Conservation (phyloP, 805 yeast genomes). For the Teunomyces aglyptinius region DNA sequence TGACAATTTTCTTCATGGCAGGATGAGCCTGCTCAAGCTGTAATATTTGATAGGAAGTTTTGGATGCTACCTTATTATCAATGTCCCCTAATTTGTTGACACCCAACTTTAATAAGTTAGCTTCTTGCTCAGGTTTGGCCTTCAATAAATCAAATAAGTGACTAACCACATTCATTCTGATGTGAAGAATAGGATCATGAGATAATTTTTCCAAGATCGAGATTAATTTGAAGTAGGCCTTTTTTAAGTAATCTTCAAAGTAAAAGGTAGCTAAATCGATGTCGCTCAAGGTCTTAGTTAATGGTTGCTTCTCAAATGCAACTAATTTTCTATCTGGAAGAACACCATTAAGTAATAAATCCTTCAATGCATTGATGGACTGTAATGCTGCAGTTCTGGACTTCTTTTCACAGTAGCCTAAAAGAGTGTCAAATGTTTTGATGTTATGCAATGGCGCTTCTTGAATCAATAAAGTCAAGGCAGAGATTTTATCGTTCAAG, state of each 20-base stretch:
- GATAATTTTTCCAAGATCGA: constrained; percentile 73
- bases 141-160: constrained; percentile 79
- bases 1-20: constrained; percentile 83
- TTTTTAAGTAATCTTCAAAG: constrained; percentile 87
- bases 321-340: constrained; percentile 82
- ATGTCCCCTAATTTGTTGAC: constrained; percentile 93
- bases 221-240: constrained; percentile 69
- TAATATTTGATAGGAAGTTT: constrained; percentile 76
- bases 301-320: constrained; percentile 72
- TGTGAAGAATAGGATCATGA: constrained; percentile 90
- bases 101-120: constrained; percentile 80
- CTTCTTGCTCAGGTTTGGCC: constrained; percentile 95
- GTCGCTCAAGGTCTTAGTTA: constrained; percentile 38
- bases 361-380: constrained; percentile 85
- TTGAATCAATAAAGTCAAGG: constrained; percentile 86
- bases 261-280: constrained; percentile 69
- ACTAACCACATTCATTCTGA: constrained; percentile 70
- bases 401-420: constrained; percentile 82
- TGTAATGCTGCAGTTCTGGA: constrained; percentile 91
- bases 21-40: constrained; percentile 90
- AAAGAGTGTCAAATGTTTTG: constrained; percentile 76
- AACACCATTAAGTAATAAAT: constrained; percentile 78
- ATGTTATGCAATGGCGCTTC: constrained; percentile 92
- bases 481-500: constrained; percentile 89
- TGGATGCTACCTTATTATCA: constrained; percentile 87